Evolutionary conservation across 2,329 filamentous ascomycete genomes (phyloP).

Genomic region (Fusarium sp.): DNA sequence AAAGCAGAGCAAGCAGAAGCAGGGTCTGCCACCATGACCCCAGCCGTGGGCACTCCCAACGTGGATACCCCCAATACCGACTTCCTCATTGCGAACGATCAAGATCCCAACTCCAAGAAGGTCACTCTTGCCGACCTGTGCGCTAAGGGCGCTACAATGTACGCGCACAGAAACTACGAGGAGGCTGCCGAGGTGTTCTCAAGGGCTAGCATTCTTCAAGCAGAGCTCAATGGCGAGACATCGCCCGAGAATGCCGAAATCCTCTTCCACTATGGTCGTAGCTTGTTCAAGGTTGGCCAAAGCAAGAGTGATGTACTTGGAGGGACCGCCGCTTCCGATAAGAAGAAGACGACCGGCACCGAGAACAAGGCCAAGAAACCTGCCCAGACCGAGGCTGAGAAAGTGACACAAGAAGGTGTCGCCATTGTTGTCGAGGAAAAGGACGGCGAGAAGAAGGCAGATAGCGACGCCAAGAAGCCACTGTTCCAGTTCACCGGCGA

Average conservation of each 20-base stretch:
- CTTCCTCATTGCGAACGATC: constrained; percentile 48
- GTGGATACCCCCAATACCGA: constrained; percentile 39
- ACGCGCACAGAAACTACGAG: constrained; percentile 87
- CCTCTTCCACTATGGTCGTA: constrained; percentile 92
- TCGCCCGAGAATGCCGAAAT: constrained; percentile 90
- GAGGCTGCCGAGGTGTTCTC: constrained; percentile 89
- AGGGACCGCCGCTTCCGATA: constrained; percentile 73
- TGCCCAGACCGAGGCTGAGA: constrained; percentile 52
- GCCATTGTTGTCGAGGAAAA: constrained; percentile 56
- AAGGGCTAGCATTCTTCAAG: constrained; percentile 87
- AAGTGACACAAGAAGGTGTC: constrained; percentile 57
- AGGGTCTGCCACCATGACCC: constrained; percentile 35
- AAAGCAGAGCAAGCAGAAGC: constrained; percentile 11
- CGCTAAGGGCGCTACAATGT: constrained; percentile 83
- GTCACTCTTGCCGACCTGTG: constrained; percentile 80
- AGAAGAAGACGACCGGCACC: constrained; percentile 52
- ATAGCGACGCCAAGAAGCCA: constrained; percentile 67
- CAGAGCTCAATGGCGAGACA: constrained; percentile 91
- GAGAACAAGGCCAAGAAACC: constrained; percentile 51
- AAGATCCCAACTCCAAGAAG: constrained; percentile 61
- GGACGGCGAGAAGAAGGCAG: constrained; percentile 52
- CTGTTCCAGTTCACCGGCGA: constrained; percentile 94
- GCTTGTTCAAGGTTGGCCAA: constrained; percentile 92
- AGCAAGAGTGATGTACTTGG: constrained; percentile 94
- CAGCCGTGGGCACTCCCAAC: constrained; percentile 19